phyloP scores from a whole-genome alignment of 495 filamentous ascomycete genomes.

The Penicillium flavigenum region DNA sequence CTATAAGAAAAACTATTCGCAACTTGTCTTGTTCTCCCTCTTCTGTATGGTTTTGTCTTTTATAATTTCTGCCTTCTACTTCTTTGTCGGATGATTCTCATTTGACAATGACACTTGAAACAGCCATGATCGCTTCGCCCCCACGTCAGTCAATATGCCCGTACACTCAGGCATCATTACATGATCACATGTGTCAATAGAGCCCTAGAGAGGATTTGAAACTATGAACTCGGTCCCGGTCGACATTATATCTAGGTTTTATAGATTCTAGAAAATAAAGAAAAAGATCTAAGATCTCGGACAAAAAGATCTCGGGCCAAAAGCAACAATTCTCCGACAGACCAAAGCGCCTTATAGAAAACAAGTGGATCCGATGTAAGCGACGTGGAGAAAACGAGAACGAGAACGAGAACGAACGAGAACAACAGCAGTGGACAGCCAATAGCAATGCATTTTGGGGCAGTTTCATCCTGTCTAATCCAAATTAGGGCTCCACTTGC shows the following conservation, averaged over 20 bases:
- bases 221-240: background rate
- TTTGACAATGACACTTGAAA: background rate
- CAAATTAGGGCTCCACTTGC: background rate
- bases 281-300: background rate
- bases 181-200: background rate
- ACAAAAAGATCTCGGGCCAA: background rate
- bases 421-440: constrained; percentile 15
- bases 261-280: background rate
- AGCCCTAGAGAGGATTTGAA: background rate
- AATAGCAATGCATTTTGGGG: constrained; percentile 18
- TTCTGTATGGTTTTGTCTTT: background rate
- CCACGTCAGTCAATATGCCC: background rate
- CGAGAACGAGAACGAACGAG: constrained; percentile 27
- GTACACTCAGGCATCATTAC: background rate
- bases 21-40: background rate
- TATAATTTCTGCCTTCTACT: background rate
- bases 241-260: background rate
- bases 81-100: background rate
- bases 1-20: constrained; percentile 1
- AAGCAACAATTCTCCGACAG: constrained; percentile 1
- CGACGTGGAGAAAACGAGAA: constrained; percentile 27
- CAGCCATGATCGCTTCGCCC: background rate
- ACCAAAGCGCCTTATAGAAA: constrained; percentile 8
- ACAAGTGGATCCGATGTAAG: constrained; percentile 9
- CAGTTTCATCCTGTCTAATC: constrained; percentile 10